A percentile compares a stretch with the other conserved stretches of the same genome.
Evolutionary conservation across 441 rosid species (phyloP).

Genomic region (Gossypium lobatum): DNA sequence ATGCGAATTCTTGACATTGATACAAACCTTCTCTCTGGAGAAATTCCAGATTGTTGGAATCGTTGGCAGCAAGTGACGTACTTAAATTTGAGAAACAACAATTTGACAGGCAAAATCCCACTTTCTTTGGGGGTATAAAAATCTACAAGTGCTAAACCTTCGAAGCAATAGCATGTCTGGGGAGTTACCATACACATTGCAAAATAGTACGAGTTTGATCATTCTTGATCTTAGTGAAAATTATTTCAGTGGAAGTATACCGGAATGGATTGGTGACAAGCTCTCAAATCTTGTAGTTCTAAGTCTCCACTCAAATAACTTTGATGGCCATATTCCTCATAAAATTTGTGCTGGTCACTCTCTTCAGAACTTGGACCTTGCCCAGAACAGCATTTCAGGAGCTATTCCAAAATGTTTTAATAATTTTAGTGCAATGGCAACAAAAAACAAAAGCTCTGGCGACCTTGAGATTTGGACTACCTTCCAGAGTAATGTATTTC

Average conservation of each 20-base stretch:
- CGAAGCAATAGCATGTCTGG: not conserved
- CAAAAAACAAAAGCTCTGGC: not conserved
- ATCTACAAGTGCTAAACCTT: not conserved
- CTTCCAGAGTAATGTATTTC: not conserved
- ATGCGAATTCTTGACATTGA: not conserved
- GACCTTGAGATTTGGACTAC: too few species aligned
- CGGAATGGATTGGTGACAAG: constrained; percentile 8
- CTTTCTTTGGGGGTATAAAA: not conserved
- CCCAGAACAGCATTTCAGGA: constrained; percentile 2
- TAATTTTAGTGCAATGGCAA: not conserved
- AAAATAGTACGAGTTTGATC: not conserved
- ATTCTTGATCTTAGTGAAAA: constrained; percentile 9
- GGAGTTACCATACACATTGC: not conserved
- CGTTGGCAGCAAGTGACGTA: not conserved
- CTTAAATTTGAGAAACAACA: not conserved
- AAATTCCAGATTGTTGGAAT: constrained; percentile 4
- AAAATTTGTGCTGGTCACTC: not conserved
- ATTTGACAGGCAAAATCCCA: not conserved
- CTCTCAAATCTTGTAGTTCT: not conserved
- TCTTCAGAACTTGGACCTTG: constrained; percentile 6
- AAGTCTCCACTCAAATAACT: constrained; percentile 6
- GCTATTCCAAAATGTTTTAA: not conserved
- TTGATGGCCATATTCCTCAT: not conserved
- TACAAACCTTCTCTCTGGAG: not conserved
- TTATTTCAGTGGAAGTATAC: not conserved